Base-by-base conservation (phyloP, 495 filamentous ascomycete species). In the Lineolata rhizophorae region DNA sequence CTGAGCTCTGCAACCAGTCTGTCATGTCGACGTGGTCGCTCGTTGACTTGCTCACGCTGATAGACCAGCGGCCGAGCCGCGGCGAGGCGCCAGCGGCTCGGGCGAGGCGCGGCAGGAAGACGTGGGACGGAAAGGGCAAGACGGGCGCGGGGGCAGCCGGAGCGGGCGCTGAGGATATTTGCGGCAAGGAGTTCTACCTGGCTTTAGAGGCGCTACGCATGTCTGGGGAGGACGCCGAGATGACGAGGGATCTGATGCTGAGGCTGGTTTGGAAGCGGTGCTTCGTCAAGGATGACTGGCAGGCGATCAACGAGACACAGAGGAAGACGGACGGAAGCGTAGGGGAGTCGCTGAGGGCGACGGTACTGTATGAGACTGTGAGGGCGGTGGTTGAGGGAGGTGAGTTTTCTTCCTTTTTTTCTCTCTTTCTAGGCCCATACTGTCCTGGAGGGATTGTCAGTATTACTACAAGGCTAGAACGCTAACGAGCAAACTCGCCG, bases 191-290 rank as follows among this genome's bases (percentile, higher is more conserved):
- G 33, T 91, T 83, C 45, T 74, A 67, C 45, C 49, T 72, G 18
- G 81, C 83, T 25, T 55, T 91, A 29, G 60, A 66, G 25, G 70
- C 74, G 1, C 61, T 85, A 59, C 60, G 31, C 55, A 64, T 26
- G 59, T 59, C 14, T 57, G 62, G 38, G 53, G 54, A 59, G 10
- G 50, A 43, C 26, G 50, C 61, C 27, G 42, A 50, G n/a, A 62
- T 62, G 2, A 62, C 64, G 20, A 35, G 58, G 24, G 56, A 69
- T 20, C 51, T 61, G 29, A 52, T 70, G 26, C 65, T 74, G 40
- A 70, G 67, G 21, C 59, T 85, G 18, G 73, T 91, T 34, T 93
- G 83, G 82, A 69, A 82, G 40, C 68, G 83, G 22, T 78, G 76
- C 43, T 69, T 72, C 38, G 62, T 82, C 32, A 64, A 65, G 28